Evolutionary conservation across 1,139 yeast species (phyloP).

Genomic region (Sugiyamaella castrensis): DNA sequence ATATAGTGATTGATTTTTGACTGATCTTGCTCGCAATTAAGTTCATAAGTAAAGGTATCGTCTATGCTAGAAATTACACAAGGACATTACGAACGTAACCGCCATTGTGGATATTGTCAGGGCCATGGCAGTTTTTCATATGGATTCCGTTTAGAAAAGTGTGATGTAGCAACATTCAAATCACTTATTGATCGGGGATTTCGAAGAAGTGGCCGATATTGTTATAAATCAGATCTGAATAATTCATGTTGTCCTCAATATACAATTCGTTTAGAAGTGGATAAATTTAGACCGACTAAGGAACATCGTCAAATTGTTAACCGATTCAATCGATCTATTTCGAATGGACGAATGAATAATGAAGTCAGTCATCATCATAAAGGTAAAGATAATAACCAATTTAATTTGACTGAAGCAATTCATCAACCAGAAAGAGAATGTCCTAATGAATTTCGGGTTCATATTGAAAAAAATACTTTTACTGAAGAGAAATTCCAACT

Average conservation of each 20-base stretch:
- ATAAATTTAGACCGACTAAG: slow-evolving; percentile 50
- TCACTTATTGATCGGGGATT: slow-evolving; percentile 65
- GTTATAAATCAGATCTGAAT: slow-evolving; percentile 71
- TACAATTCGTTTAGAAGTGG: slow-evolving; percentile 65
- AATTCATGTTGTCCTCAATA: slow-evolving; percentile 79
- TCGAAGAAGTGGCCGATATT: slow-evolving; percentile 71
- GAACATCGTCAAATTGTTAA: slow-evolving; percentile 67
- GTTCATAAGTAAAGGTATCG: too few species aligned
- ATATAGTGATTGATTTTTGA: too few species aligned
- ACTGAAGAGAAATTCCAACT: slow-evolving; percentile 62
- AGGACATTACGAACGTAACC: slow-evolving; percentile 22
- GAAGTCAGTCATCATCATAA: slow-evolving; percentile 1
- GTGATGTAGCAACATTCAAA: slow-evolving; percentile 58
- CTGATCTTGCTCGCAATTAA: too few species aligned
- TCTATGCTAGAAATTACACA: slow-evolving; percentile 16
- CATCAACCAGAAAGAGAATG: slow-evolving; percentile 21
- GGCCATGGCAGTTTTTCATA: slow-evolving; percentile 42
- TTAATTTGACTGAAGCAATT: slow-evolving; percentile 34
- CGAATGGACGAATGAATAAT: not conserved
- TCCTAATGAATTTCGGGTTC: slow-evolving; percentile 43
- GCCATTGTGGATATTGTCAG: slow-evolving; percentile 55
- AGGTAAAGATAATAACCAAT: slow-evolving; percentile 27
- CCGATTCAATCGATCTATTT: slow-evolving; percentile 51
- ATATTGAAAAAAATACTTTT: slow-evolving; percentile 52
- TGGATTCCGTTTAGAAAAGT: slow-evolving; percentile 43